Percentiles rank a stretch among this genome's conserved stretches.
phyloP scores from a whole-genome alignment of 2,329 filamentous ascomycete species.

The Pseudogymnoascus pannorum region DNA sequence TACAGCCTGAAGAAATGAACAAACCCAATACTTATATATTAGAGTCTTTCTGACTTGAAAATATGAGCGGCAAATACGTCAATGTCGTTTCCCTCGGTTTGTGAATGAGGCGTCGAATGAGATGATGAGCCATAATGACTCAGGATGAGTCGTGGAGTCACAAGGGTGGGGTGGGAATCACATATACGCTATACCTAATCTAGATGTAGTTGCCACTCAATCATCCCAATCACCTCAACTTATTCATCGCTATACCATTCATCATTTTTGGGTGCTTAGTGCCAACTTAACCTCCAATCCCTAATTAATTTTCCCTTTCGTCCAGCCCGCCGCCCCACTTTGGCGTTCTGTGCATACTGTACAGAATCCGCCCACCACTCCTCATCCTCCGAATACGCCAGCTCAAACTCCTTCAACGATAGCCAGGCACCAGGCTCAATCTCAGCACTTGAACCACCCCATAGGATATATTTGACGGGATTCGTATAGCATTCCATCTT shows the following conservation, averaged over 20 bases:
- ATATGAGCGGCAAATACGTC: neutral
- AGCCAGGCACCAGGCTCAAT: slow-evolving; percentile 34
- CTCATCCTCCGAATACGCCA: slow-evolving; percentile 39
- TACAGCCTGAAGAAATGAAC: neutral
- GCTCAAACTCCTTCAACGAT: slow-evolving; percentile 42
- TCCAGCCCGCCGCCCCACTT: slow-evolving; percentile 37
- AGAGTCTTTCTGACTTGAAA: neutral
- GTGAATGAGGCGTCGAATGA: neutral
- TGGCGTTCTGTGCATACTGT: slow-evolving; percentile 32
- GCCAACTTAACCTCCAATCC: slow-evolving; percentile 8
- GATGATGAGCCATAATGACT: slow-evolving; percentile 5
- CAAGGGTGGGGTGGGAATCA: neutral
- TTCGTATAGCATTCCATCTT: slow-evolving; percentile 23
- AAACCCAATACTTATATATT: neutral
- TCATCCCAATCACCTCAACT: neutral
- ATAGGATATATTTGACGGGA: slow-evolving; percentile 27
- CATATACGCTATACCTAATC: neutral
- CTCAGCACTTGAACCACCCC: slow-evolving; percentile 24
- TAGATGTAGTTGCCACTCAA: neutral
- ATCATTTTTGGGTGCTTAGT: neutral
- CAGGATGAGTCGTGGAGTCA: neutral
- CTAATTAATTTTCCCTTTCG: slow-evolving; percentile 40
- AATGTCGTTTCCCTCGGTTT: neutral
- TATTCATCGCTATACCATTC: neutral
- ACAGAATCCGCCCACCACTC: slow-evolving; percentile 42